Base-by-base conservation (phyloP, 805 yeast species). In the Wickerhamiella slavikovae region DNA sequence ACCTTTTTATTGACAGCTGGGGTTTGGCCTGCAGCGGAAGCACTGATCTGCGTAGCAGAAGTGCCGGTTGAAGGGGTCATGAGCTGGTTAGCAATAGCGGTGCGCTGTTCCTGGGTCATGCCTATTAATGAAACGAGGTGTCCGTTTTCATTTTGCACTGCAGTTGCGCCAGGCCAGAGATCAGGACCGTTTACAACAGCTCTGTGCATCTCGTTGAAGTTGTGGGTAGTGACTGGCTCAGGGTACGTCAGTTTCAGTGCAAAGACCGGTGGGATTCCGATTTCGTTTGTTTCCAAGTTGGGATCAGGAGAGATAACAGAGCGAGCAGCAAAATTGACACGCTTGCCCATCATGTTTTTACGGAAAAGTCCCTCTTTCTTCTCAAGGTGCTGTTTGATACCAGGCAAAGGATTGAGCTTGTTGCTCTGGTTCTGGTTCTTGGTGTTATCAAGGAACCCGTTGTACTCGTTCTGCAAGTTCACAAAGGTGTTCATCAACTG, bases 261-360 rank as follows among this genome's bases (percentile, higher is more conserved):
- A 46, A 89, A 89, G 11, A 91, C 98, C 1, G 98, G 98, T 19
- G 99, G 99, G 33, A 89, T 85, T 58, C 98, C 99, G 49, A 89
- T 85, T 56, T 89, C 94, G 50, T 83, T 80, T 10, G 98, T 91
- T 58, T 89, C 98, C 43, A 89, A 65, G 60, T 77, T 89, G 33
- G 99, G 99, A 58, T 89, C 99, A 4, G 96, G 96, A 7, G 98
- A 83, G 62, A 89, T 89, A 47, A 89, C 99, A 2, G 98, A 83
- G 62, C 98, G 80, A 7, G 98, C 98, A 23, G 96, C 85, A 49
- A 82, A 89, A 54, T 89, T 95, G 35, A 89, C 99, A 66, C 98
- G 89, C 65, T 89, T 89, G 51, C 99, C 99, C 99, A 89, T 89
- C 98, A 89, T 89, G 49, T 89, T 93, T 52, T 85, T 89, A 62